Conservation (phyloP, 2,329 filamentous ascomycete species). For the Hypoxylon sp. region DNA sequence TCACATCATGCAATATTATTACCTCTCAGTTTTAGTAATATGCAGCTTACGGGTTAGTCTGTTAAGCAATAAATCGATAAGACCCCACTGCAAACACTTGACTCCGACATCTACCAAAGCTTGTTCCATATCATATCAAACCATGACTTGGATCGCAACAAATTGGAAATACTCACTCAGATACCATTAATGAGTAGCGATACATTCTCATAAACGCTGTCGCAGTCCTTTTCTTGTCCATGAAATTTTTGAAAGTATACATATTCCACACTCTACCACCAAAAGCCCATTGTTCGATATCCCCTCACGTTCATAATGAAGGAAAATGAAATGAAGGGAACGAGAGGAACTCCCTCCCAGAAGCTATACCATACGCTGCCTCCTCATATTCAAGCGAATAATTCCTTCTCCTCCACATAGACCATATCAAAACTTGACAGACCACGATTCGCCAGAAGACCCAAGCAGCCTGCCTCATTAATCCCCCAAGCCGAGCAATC, state of each 20-base stretch:
- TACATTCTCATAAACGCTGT: neutral
- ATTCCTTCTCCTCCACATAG: conserved; percentile 8
- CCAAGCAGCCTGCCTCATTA: conserved; percentile 5
- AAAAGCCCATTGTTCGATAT: neutral
- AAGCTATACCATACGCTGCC: neutral
- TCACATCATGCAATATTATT: conserved; percentile 40
- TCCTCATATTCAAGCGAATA: neutral
- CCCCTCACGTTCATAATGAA: neutral
- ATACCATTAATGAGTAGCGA: neutral
- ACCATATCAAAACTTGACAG: neutral
- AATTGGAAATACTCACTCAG: neutral
- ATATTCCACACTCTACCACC: neutral
- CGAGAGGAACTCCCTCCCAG: neutral
- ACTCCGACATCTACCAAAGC: no score
- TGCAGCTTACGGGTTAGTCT: conserved; percentile 16
- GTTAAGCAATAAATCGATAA: conserved; percentile 7
- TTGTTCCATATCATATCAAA: no score
- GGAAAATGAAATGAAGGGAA: no score
- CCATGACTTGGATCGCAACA: neutral
- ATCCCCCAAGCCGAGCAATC: conserved; percentile 25
- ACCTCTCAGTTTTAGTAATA: conserved; percentile 17
- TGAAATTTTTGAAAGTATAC: neutral
- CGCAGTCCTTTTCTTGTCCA: neutral
- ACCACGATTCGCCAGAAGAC: conserved; percentile 10
- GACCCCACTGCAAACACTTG: neutral